Evolutionary conservation across 331 rosid species (phyloP).

Genomic region (Quercus lobata): DNA sequence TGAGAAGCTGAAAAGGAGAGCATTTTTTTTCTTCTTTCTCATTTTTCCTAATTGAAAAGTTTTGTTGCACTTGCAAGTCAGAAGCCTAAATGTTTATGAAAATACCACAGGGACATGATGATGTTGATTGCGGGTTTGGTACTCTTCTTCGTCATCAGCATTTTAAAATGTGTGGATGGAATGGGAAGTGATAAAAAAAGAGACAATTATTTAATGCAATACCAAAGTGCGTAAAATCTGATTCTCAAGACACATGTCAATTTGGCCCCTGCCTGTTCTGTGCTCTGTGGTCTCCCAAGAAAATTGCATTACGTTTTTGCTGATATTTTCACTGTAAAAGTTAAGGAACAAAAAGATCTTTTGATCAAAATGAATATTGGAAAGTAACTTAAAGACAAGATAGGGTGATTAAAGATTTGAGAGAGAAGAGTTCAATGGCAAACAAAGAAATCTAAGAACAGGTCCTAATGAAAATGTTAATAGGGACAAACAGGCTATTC

Average conservation of each 20-base stretch:
- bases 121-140: conserved; percentile 13
- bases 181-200: conserved; percentile 21
- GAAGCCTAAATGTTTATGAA: neutral
- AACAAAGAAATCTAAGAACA: neutral
- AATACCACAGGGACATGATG: conserved; percentile 3
- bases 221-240: neutral
- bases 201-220: conserved; percentile 22
- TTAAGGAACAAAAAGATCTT: neutral
- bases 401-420: neutral
- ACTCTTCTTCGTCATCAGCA: conserved; percentile 6
- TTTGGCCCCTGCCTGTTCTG: neutral
- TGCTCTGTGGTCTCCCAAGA: conserved; percentile 46
- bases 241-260: conserved; percentile 9
- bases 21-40: neutral
- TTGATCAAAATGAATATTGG: too few relatives aligned
- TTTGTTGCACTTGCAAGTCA: neutral
- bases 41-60: neutral
- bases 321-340: neutral
- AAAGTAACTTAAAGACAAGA: too few relatives aligned
- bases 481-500: neutral
- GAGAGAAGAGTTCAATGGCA: neutral
- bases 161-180: conserved; percentile 36
- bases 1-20: neutral
- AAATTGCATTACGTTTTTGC: neutral
- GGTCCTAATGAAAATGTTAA: neutral